These are phyloP conservation scores for Venustampulla echinocandica DNA, from an alignment of 495 filamentous ascomycete species.

Conservation along the genomic window DNA sequence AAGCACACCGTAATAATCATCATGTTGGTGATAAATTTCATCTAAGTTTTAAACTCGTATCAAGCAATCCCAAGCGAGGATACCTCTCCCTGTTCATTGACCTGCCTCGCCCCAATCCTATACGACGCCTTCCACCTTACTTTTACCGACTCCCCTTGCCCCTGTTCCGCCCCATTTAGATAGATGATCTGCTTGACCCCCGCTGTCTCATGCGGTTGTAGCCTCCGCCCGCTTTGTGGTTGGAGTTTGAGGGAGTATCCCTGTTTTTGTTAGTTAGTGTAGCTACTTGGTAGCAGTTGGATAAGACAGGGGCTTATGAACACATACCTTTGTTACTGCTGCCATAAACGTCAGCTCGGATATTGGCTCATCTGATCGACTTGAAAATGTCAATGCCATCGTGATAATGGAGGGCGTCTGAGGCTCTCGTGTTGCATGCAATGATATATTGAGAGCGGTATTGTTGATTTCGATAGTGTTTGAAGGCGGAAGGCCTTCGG, in stretches of 20 bases:
- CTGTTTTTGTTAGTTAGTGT: conserved; percentile 43
- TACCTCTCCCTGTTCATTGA: conserved; percentile 82
- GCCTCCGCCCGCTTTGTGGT: conserved; percentile 69
- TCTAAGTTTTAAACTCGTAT: no score
- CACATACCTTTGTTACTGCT: conserved; percentile 80
- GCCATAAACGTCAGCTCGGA: conserved; percentile 81
- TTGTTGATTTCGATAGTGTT: conserved; percentile 41
- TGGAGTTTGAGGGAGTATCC: conserved; percentile 71
- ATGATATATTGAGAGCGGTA: conserved; percentile 41
- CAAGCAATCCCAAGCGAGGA: conserved; percentile 65
- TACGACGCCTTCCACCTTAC: conserved; percentile 85
- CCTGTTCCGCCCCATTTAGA: conserved; percentile 59
- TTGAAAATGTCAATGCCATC: conserved; percentile 67
- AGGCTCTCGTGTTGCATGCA: conserved; percentile 34
- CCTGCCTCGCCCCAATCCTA: conserved; percentile 49
- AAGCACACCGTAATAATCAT: no score
- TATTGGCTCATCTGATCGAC: conserved; percentile 60
- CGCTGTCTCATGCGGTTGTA: conserved; percentile 61
- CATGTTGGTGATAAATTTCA: no score
- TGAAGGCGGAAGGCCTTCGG: conserved; percentile 37
- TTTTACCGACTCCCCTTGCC: conserved; percentile 69
- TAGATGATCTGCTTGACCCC: conserved; percentile 80
- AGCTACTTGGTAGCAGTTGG: background rate
- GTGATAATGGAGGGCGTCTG: conserved; percentile 38
- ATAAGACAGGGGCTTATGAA: background rate